Conservation (phyloP, 208 protist genomes). For the Crithidia mellificae region DNA sequence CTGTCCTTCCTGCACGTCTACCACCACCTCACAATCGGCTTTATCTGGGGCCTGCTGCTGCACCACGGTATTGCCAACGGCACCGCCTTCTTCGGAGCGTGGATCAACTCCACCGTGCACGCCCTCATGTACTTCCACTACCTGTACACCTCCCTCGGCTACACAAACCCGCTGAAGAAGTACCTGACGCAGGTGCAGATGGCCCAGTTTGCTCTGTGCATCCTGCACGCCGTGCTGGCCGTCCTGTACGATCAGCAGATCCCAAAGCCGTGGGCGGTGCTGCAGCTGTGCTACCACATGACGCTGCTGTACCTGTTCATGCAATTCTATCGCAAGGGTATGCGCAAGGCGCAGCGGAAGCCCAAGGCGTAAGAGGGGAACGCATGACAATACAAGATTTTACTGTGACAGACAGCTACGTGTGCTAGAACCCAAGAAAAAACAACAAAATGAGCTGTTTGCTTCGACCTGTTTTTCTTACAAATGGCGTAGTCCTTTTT, state of each 20-base stretch:
- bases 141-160: slow-evolving; percentile 82
- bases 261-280: slow-evolving; percentile 49
- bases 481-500: too few species aligned
- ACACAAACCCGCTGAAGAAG: slow-evolving; percentile 85
- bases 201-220: slow-evolving; percentile 83
- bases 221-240: slow-evolving; percentile 78
- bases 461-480: too few species aligned
- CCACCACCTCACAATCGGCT: slow-evolving; percentile 88
- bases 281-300: slow-evolving; percentile 87
- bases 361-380: slow-evolving; percentile 17
- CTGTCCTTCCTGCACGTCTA: slow-evolving; percentile 91
- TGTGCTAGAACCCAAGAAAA: too few species aligned
- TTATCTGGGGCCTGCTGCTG: slow-evolving; percentile 88
- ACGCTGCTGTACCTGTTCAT: slow-evolving; percentile 85
- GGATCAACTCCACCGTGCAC: slow-evolving; percentile 91
- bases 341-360: slow-evolving; percentile 30
- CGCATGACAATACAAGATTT: too few species aligned
- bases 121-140: slow-evolving; percentile 94
- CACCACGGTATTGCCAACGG: slow-evolving; percentile 85
- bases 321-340: slow-evolving; percentile 64
- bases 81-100: slow-evolving; percentile 85
- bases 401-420: too few species aligned
- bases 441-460: too few species aligned
- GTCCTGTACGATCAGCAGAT: slow-evolving; percentile 64
- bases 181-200: slow-evolving; percentile 88